Conservation (phyloP, 169 alveolate genomes). For the Cryptosporidium felis region DNA sequence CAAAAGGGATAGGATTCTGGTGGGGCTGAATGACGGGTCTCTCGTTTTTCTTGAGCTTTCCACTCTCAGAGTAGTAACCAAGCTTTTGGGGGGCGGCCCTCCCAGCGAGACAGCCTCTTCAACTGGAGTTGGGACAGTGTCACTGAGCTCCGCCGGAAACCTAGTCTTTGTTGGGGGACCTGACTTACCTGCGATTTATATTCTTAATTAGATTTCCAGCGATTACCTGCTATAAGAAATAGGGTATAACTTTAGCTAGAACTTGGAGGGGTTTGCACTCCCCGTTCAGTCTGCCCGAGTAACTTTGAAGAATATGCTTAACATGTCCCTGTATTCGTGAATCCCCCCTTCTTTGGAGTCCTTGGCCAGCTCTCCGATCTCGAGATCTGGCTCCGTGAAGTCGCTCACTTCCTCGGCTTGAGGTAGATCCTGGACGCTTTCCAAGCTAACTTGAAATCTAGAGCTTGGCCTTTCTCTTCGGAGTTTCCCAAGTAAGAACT, state of each 20-base stretch:
- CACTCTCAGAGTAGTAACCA: background rate
- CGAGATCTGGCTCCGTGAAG: background rate
- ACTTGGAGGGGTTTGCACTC: too few species aligned
- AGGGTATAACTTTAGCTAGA: too few species aligned
- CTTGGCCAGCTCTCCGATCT: slow-evolving; percentile 1
- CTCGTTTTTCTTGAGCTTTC: background rate
- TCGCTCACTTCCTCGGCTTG: background rate
- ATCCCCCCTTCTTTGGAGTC: background rate
- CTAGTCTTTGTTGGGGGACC: slow-evolving; percentile 39
- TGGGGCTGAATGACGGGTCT: slow-evolving; percentile 49
- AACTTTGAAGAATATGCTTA: background rate
- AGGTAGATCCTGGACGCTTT: background rate
- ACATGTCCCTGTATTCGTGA: background rate
- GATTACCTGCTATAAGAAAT: too few species aligned
- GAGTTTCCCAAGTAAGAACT: slow-evolving; percentile 36
- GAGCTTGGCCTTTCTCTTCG: slow-evolving; percentile 19
- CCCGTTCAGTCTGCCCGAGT: background rate
- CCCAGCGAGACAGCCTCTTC: background rate
- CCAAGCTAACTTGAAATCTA: background rate
- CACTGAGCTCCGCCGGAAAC: slow-evolving; percentile 33
- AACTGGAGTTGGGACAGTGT: slow-evolving; percentile 37
- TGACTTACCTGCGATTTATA: slow-evolving; percentile 36
- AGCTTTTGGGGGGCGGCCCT: background rate
- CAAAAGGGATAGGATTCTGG: background rate
- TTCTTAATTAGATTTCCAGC: background rate